Evolutionary conservation across 768 basidiomycete genomes (phyloP).

Genomic region (Phanerochaete carnosa): DNA sequence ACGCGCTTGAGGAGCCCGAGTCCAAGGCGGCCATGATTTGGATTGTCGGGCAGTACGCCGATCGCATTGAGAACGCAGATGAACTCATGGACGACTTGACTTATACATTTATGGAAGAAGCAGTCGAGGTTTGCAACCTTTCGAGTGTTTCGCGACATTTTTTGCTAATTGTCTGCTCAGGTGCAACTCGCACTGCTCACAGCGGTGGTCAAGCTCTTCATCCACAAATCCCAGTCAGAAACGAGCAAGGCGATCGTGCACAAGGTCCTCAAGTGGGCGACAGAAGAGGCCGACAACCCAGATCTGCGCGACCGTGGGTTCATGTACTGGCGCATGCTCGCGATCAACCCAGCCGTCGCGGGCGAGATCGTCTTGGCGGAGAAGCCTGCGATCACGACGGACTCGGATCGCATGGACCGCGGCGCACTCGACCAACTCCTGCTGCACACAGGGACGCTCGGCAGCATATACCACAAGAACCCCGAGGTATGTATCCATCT

Average conservation of each 20-base stretch:
- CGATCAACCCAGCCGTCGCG: slow-evolving; percentile 86
- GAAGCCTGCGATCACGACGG: slow-evolving; percentile 96
- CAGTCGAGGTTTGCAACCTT: slow-evolving; percentile 68
- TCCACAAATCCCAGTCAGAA: slow-evolving; percentile 82
- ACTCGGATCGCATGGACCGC: slow-evolving; percentile 96
- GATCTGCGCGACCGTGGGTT: slow-evolving; percentile 96
- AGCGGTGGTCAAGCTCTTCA: slow-evolving; percentile 93
- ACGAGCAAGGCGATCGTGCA: slow-evolving; percentile 87
- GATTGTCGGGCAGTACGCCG: slow-evolving; percentile 95
- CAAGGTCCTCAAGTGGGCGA: slow-evolving; percentile 95
- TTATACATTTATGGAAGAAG: slow-evolving; percentile 88
- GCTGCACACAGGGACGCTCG: slow-evolving; percentile 89
- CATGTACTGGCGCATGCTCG: slow-evolving; percentile 99
- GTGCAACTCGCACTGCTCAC: slow-evolving; percentile 95
- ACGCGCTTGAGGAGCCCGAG: slow-evolving; percentile 91
- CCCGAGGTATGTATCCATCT: slow-evolving; percentile 61
- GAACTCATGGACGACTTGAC: slow-evolving; percentile 91
- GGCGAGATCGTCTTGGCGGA: slow-evolving; percentile 88
- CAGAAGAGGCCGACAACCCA: slow-evolving; percentile 97
- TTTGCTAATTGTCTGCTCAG: slow-evolving; percentile 35
- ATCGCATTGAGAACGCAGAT: slow-evolving; percentile 93
- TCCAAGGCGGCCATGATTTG: slow-evolving; percentile 97
- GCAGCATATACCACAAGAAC: slow-evolving; percentile 97
- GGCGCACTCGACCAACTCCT: slow-evolving; percentile 93
- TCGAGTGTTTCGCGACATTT: neutral